Evolutionary conservation across 2,329 filamentous ascomycete species (phyloP), one percentile per base, ranked within the genome.

Genomic region (Colletotrichum lupini): DNA sequence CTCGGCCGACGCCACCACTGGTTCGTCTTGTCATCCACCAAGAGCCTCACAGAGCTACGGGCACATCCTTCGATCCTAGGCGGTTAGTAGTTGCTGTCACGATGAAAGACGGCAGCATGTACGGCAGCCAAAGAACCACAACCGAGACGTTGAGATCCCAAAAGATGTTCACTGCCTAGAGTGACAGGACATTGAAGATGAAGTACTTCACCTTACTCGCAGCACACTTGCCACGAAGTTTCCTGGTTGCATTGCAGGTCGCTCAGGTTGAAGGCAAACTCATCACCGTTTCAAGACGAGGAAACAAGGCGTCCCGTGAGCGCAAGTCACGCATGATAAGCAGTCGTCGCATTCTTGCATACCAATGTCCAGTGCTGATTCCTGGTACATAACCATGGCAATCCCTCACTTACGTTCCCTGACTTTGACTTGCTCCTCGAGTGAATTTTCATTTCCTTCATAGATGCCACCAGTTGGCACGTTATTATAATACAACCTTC

Each of bases 251-350:
- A 61, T 42, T 46, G 16, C 56, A 60, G 35, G 8, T n/a, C 26
- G 53, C 52, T 26, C 52, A 64, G 26, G 37, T 26, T 11, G 7
- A 24, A 60, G 60, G 30, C 46, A 56, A 67, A 60, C 63, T 63
- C 59, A 42, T 22, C 5, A 71, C 55, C 24, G 71, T 73, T 73
- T 73, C 71, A 66, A 52, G n/a, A 70, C 19, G 46, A 9, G 14
- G 53, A 28, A 63, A 55, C 8, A 70, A 65, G 67, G 60, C 49
- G 70, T 65, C 70, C 60, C 60, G 71, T 73, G 71, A 32, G 60
- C 60, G 53, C 8, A 16, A 60, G 42, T 52, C 46, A 61, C 55
- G 35, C 67, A 73, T 12, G 16, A 32, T 28, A 49, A 65, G 32
- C 46, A 49, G 65, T 70, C 70, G 67, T 70, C 70, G 60, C 60